A percentile compares a stretch with the other conserved stretches of the same genome.
Evolutionary conservation across 139 green algal genomes (phyloP).

Genomic region (Diplosphaera chodatii): DNA sequence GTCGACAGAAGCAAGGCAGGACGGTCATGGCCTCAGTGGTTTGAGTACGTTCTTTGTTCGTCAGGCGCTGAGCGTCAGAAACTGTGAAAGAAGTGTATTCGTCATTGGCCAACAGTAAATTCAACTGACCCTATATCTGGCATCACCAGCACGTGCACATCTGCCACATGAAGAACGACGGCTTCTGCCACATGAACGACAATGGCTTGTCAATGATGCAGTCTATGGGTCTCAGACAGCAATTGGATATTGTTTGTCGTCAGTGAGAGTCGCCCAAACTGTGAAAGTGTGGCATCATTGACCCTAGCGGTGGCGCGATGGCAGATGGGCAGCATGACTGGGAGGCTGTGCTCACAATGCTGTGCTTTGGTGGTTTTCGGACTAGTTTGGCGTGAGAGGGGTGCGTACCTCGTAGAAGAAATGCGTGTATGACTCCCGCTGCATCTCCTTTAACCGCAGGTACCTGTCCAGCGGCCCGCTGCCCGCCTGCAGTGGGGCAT

Average conservation of each 20-base stretch:
- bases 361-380: too few relatives aligned
- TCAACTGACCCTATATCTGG: too few relatives aligned
- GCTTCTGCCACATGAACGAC: too few relatives aligned
- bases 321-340: too few relatives aligned
- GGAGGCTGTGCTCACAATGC: too few relatives aligned
- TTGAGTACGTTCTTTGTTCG: conserved; percentile 18
- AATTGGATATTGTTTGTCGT: conserved; percentile 1
- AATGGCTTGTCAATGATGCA: too few relatives aligned
- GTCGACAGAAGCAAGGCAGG: too few relatives aligned
- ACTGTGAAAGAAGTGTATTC: conserved; percentile 10
- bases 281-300: conserved; percentile 22
- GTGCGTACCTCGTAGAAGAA: conserved; percentile 88
- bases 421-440: conserved; percentile 87
- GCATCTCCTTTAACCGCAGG: conserved; percentile 63
- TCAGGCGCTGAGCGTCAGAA: conserved; percentile 6
- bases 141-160: too few relatives aligned
- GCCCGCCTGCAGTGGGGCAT: not conserved
- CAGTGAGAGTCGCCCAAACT: conserved; percentile 16
- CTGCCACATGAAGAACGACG: too few relatives aligned
- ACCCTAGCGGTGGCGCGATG: too few relatives aligned
- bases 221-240: conserved; percentile 1
- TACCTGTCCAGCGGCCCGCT: conserved; percentile 77
- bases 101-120: not conserved
- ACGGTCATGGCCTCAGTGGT: conserved; percentile 25
- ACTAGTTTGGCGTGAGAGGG: not conserved